Evolutionary conservation across 1,284 basidiomycete genomes (phyloP).

Genomic region (Melampsora larici-populina): DNA sequence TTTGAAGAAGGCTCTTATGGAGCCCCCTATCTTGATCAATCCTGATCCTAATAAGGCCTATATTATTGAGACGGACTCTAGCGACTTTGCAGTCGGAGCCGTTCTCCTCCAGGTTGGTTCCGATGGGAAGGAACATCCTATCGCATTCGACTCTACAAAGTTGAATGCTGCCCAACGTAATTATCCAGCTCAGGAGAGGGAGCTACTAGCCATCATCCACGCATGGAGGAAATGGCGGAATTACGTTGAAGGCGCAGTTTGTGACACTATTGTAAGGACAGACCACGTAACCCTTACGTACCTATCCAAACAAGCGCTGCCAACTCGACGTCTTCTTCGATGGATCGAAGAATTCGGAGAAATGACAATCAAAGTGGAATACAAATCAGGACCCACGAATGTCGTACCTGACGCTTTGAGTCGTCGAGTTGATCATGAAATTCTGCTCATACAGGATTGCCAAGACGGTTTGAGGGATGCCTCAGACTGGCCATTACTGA

Average conservation of each 20-base stretch:
- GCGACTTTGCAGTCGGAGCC: background rate
- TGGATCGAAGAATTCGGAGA: too few species aligned
- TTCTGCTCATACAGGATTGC: background rate
- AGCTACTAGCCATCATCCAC: slow-evolving; percentile 41
- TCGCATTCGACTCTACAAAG: slow-evolving; percentile 14
- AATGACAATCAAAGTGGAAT: slow-evolving; percentile 47
- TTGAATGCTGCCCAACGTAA: background rate
- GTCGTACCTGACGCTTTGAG: slow-evolving; percentile 15
- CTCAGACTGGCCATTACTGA: slow-evolving; percentile 9
- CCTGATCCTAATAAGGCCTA: background rate
- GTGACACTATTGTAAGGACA: background rate
- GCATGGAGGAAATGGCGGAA: slow-evolving; percentile 5
- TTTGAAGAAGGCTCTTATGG: background rate
- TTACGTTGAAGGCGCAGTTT: background rate
- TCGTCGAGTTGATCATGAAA: background rate
- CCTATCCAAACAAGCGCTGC: background rate
- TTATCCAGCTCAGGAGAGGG: slow-evolving; percentile 11
- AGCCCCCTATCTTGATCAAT: background rate
- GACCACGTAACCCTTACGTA: background rate
- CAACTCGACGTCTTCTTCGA: background rate
- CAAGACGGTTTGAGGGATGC: background rate
- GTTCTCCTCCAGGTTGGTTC: background rate
- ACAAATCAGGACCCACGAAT: background rate
- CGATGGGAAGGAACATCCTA: background rate
- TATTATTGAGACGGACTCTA: too few species aligned